These are phyloP conservation scores for Lachancea cidri DNA, from an alignment of 805 yeast genomes.

Conservation along the genomic window DNA sequence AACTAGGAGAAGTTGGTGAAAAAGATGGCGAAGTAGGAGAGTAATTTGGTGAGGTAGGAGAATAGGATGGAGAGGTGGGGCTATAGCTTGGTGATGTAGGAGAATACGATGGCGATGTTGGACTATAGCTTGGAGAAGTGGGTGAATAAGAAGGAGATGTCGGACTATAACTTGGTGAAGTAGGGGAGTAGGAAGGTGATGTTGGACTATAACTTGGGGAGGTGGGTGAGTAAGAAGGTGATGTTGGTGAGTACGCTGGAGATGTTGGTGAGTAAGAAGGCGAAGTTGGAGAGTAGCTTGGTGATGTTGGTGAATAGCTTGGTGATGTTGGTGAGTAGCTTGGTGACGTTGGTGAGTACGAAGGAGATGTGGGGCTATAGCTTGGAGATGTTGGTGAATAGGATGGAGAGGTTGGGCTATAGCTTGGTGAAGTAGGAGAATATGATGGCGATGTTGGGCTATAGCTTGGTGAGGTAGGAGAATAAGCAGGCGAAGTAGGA, in stretches of 20 bases:
- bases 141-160: conserved; percentile 55
- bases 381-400: conserved; percentile 68
- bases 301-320: conserved; percentile 60
- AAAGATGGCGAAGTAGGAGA: conserved; percentile 73
- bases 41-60: conserved; percentile 77
- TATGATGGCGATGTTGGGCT: conserved; percentile 64
- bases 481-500: conserved; percentile 72
- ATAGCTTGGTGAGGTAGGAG: conserved; percentile 79
- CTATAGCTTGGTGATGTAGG: conserved; percentile 78
- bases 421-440: conserved; percentile 69
- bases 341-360: conserved; percentile 48
- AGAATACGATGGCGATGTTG: conserved; percentile 52
- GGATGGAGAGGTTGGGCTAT: conserved; percentile 60
- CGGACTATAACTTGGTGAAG: conserved; percentile 61
- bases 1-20: conserved; percentile 40
- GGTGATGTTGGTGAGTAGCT: conserved; percentile 51
- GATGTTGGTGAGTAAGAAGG: conserved; percentile 50
- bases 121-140: conserved; percentile 52
- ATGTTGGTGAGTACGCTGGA: conserved; percentile 47
- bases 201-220: conserved; percentile 72
- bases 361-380: conserved; percentile 56
- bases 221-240: conserved; percentile 63
- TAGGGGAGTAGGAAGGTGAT: conserved; percentile 66
- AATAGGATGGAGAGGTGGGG: conserved; percentile 65
- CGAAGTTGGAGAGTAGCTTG: conserved; percentile 50